These are phyloP conservation scores for Cutaneotrichosporon arboriforme DNA, from an alignment of 1,284 basidiomycete genomes.

Conservation along the genomic window DNA sequence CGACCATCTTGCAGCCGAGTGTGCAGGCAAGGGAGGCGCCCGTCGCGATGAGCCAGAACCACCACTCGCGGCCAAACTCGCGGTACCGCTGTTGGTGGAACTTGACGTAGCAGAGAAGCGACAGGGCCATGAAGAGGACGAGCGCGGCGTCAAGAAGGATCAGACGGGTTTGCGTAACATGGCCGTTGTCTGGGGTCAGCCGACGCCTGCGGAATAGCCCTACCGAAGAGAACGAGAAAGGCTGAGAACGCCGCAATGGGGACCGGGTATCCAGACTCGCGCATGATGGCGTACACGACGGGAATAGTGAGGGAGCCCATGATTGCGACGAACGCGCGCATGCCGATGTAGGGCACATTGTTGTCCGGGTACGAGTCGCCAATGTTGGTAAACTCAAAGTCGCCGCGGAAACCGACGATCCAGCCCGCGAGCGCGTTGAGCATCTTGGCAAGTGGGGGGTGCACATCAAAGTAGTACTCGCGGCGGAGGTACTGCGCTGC, in stretches of 20 bases:
- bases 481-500: slow-evolving; percentile 83
- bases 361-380: slow-evolving; percentile 72
- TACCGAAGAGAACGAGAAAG: slow-evolving; percentile 76
- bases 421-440: slow-evolving; percentile 88
- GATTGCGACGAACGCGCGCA: slow-evolving; percentile 86
- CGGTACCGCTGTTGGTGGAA: slow-evolving; percentile 94
- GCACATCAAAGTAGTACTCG: slow-evolving; percentile 99
- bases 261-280: slow-evolving; percentile 91
- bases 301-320: slow-evolving; percentile 85
- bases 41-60: slow-evolving; percentile 87
- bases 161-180: slow-evolving; percentile 88
- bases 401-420: slow-evolving; percentile 92
- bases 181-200: slow-evolving; percentile 73
- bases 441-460: slow-evolving; percentile 92
- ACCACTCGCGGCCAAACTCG: slow-evolving; percentile 84
- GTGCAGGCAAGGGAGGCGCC: slow-evolving; percentile 91
- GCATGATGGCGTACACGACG: slow-evolving; percentile 92
- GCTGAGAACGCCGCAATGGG: slow-evolving; percentile 85
- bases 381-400: slow-evolving; percentile 90
- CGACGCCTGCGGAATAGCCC: slow-evolving; percentile 36
- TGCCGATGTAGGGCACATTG: slow-evolving; percentile 86
- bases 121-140: slow-evolving; percentile 91
- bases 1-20: slow-evolving; percentile 97
- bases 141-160: slow-evolving; percentile 93
- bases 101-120: slow-evolving; percentile 89